Evolutionary conservation across 176 grass and related monocot genomes (phyloP), one percentile per base, ranked within the genome.

Genomic region (Avena atlantica): DNA sequence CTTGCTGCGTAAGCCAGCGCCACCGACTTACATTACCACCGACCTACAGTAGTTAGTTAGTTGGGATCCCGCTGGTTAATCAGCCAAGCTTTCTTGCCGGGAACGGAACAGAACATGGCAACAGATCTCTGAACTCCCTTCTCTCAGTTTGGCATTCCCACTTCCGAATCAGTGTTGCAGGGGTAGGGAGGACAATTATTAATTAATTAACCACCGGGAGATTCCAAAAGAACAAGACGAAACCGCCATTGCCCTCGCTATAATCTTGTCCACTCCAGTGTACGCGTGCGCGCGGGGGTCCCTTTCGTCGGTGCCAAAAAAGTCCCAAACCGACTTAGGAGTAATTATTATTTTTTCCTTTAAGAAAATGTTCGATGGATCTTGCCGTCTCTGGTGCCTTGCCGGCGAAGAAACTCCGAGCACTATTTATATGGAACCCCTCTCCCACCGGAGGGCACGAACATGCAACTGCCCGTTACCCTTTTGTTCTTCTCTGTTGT

Each of bases 351-450:
- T 3, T 37, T 59, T 87, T 70, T 62, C 16, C 51, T 13, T 56
- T 84, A 31, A 67, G 67, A 2, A 53, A 29, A 58, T 70, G 20
- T 56, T 8, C 40, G 70, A 78, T 55, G 29, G 19, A 59, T 42
- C 31, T 42, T 37, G 12, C 31, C 27, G 27, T 29, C 31, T 78
- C 60, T 49, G 10, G 62, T 91, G 81, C 76, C 81, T 84, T 88
- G 89, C 85, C 81, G 81, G 76, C 15, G 62, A 88, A 87, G 89
- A 84, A 91, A 88, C 81, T 27, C 25, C 3, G 58, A 36, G 36
- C 66, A 13, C 76, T 80, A 84, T 63, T 84, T 81, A 84, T 80
- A 88, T 21, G 85, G 81, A 21, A 12, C 31, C 24, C 66, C 47
- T 59, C 55, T 86, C 89, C 34, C 45, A 51, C 47, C 9, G 40